Evolutionary conservation across 2,329 filamentous ascomycete species (phyloP).

Genomic region (Colletotrichum truncatum): DNA sequence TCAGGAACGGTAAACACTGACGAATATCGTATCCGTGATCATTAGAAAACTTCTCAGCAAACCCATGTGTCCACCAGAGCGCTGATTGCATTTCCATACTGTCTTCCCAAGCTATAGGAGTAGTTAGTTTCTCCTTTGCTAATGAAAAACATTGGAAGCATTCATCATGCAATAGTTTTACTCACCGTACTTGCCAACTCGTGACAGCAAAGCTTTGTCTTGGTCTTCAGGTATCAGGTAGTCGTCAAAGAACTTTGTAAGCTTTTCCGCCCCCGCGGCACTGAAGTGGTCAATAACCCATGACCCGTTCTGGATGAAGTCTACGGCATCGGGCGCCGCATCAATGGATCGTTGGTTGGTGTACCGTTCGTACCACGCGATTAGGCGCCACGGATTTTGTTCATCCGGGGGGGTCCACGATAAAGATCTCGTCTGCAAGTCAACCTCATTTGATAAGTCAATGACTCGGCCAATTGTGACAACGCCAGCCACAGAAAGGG

Average conservation of each 20-base stretch:
- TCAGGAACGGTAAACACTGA: conserved; percentile 34
- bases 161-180: too few relatives aligned
- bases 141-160: too few relatives aligned
- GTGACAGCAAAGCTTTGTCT: conserved; percentile 20
- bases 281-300: conserved; percentile 39
- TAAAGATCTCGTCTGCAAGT: neutral
- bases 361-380: conserved; percentile 35
- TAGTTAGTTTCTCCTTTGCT: too few relatives aligned
- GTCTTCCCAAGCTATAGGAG: conserved; percentile 40
- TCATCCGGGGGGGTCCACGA: conserved; percentile 28
- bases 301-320: conserved; percentile 35
- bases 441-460: conserved; percentile 1
- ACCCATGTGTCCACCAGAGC: conserved; percentile 35
- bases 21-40: conserved; percentile 31
- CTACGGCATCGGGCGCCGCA: neutral
- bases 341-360: conserved; percentile 34
- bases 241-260: conserved; percentile 37
- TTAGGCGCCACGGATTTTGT: conserved; percentile 26
- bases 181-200: conserved; percentile 35
- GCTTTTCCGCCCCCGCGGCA: conserved; percentile 33
- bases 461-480: conserved; percentile 2
- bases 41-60: conserved; percentile 28
- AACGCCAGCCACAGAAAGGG: neutral
- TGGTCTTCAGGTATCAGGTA: conserved; percentile 31
- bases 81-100: conserved; percentile 37